A percentile compares a stretch with the other conserved stretches of the same genome.
These are phyloP conservation scores for Auricularia heimuer DNA, from an alignment of 768 basidiomycete species.

Conservation along the genomic window DNA sequence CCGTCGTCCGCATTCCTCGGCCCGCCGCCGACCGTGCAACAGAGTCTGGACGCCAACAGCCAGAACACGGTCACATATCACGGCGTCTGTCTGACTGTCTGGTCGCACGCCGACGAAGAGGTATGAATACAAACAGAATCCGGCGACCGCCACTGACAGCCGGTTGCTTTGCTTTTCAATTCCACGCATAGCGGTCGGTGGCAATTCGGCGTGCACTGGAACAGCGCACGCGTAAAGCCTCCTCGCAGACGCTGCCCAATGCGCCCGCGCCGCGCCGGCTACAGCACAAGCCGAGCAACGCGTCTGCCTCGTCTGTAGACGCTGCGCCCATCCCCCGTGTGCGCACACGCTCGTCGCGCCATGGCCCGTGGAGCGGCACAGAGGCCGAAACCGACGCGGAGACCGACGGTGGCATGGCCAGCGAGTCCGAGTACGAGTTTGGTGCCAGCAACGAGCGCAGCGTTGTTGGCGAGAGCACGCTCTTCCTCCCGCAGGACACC, in stretches of 20 bases:
- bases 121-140: neutral
- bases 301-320: neutral
- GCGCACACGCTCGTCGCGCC: constrained; percentile 31
- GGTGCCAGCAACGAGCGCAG: constrained; percentile 57
- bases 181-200: constrained; percentile 37
- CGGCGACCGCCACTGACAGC: neutral
- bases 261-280: constrained; percentile 16
- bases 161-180: neutral
- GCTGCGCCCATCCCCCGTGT: neutral
- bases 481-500: constrained; percentile 81
- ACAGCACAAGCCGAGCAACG: neutral
- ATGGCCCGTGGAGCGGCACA: constrained; percentile 54
- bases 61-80: constrained; percentile 62
- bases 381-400: constrained; percentile 49
- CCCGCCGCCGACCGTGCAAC: constrained; percentile 48
- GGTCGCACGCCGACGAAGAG: constrained; percentile 90
- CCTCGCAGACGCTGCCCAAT: constrained; percentile 67
- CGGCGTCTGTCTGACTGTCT: constrained; percentile 88
- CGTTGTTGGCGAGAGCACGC: constrained; percentile 78
- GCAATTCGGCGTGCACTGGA: constrained; percentile 81
- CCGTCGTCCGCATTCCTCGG: constrained; percentile 76
- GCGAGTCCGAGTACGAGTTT: constrained; percentile 48
- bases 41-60: constrained; percentile 25
- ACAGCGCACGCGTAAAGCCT: constrained; percentile 56
- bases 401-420: constrained; percentile 57